Evolutionary conservation across 2,329 filamentous ascomycete genomes (phyloP).

Genomic region (Aspergillus udagawae): DNA sequence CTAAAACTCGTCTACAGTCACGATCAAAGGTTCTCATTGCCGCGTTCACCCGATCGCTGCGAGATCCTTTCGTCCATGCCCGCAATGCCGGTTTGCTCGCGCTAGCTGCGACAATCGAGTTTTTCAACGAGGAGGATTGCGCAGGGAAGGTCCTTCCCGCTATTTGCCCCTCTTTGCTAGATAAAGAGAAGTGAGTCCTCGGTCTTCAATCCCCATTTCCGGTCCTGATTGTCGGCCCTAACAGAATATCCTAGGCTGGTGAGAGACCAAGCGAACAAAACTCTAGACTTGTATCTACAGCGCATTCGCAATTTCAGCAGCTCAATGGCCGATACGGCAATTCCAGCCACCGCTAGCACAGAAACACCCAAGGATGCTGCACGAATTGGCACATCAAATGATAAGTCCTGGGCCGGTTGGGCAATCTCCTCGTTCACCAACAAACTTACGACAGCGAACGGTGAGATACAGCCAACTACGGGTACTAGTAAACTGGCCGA

Average conservation of each 20-base stretch:
- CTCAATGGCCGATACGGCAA: slow-evolving; percentile 72
- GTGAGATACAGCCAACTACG: slow-evolving; percentile 70
- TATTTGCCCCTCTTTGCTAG: slow-evolving; percentile 78
- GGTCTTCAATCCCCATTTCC: not conserved
- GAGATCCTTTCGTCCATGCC: slow-evolving; percentile 93
- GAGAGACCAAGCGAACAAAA: slow-evolving; percentile 86
- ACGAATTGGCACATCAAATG: slow-evolving; percentile 73
- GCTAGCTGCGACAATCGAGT: slow-evolving; percentile 75
- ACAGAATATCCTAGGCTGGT: slow-evolving; percentile 53
- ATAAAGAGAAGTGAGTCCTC: slow-evolving; percentile 73
- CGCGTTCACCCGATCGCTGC: slow-evolving; percentile 81
- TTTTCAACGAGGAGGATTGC: slow-evolving; percentile 86
- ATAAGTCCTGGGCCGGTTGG: slow-evolving; percentile 86
- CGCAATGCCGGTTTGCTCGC: slow-evolving; percentile 86
- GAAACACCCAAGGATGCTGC: slow-evolving; percentile 50
- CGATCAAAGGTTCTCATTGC: slow-evolving; percentile 88
- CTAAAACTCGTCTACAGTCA: slow-evolving; percentile 49
- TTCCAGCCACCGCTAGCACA: slow-evolving; percentile 61
- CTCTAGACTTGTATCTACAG: slow-evolving; percentile 78
- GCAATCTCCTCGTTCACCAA: slow-evolving; percentile 98
- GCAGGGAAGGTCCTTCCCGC: slow-evolving; percentile 77
- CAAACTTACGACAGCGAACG: slow-evolving; percentile 77
- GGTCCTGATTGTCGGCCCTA: not conserved
- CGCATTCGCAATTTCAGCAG: slow-evolving; percentile 74
- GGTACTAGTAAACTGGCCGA: slow-evolving; percentile 45